Evolutionary conservation across 768 basidiomycete species (phyloP).

Genomic region (Hebeloma cylindrosporum): DNA sequence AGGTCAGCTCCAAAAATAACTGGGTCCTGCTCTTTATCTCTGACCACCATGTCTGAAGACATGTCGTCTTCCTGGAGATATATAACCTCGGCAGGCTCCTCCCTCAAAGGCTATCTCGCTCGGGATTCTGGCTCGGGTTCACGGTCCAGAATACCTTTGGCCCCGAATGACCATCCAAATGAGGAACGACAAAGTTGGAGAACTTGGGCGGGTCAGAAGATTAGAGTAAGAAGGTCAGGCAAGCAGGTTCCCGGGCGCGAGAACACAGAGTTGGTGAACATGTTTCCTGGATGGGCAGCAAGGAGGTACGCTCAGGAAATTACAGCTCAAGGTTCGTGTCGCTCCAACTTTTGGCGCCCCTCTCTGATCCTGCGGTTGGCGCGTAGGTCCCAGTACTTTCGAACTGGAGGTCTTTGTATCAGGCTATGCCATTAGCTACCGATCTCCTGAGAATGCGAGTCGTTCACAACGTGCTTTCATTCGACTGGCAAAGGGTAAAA

Average conservation of each 20-base stretch:
- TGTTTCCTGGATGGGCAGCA: slow-evolving; percentile 82
- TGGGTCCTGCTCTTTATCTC: slow-evolving; percentile 11
- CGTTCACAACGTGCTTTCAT: slow-evolving; percentile 79
- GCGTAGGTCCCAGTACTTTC: slow-evolving; percentile 43
- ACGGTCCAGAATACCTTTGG: slow-evolving; percentile 22
- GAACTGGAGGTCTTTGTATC: slow-evolving; percentile 74
- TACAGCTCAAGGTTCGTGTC: slow-evolving; percentile 8
- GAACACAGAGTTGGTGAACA: slow-evolving; percentile 23
- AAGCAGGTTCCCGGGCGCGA: slow-evolving; percentile 14
- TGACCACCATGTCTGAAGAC: slow-evolving; percentile 35
- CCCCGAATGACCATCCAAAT: slow-evolving; percentile 17
- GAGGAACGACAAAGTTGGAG: slow-evolving; percentile 46
- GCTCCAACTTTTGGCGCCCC: neutral
- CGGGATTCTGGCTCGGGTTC: slow-evolving; percentile 32
- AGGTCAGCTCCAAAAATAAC: slow-evolving; percentile 22
- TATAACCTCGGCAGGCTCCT: slow-evolving; percentile 31
- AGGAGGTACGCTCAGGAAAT: slow-evolving; percentile 40
- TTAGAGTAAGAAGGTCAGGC: slow-evolving; percentile 30
- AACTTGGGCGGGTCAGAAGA: slow-evolving; percentile 65
- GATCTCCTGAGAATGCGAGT: slow-evolving; percentile 58
- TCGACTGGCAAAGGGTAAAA: slow-evolving; percentile 70
- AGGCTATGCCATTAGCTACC: slow-evolving; percentile 68
- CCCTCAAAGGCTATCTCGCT: slow-evolving; percentile 51
- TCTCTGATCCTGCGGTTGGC: neutral
- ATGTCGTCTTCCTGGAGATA: slow-evolving; percentile 37